Base-by-base conservation (phyloP, 1,284 basidiomycete species). In the Marasmius tenuissimus region DNA sequence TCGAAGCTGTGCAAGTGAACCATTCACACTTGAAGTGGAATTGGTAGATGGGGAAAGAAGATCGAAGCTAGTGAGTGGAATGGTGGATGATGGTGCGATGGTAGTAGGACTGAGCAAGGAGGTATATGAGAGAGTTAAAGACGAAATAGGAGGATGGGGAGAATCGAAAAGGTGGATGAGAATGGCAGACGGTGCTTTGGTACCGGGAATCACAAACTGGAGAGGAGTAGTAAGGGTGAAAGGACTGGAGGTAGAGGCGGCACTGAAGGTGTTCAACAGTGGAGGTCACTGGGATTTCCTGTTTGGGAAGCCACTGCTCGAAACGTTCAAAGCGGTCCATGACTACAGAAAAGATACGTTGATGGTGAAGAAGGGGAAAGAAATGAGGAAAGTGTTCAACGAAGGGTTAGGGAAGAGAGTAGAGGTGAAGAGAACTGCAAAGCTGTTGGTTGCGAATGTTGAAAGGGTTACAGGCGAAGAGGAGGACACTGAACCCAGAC, bases 261-360 rank as follows among this genome's bases (percentile, higher is more conserved):
- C n/a, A n/a, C n/a, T n/a, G n/a, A n/a, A n/a, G n/a, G n/a, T n/a
- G n/a, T n/a, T n/a, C n/a, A n/a, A n/a, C n/a, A n/a, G n/a, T n/a
- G n/a, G n/a, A n/a, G n/a, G n/a, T n/a, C n/a, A n/a, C n/a, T n/a
- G n/a, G n/a, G n/a, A n/a, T n/a, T n/a, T n/a, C n/a, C n/a, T n/a
- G n/a, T n/a, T 76, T 2, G 72, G 73, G 3, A 76, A 76, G 59
- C 71, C 71, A 4, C 60, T 76, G 7, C 66, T 76, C 9, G 57
- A 59, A 22, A 27, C 51, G 0, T 73, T 75, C 33, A 42, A 61
- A 0, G 69, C 65, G 1, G 58, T 67, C 0, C 75, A 76, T 45
- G 63, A 70, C 27, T 76, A 73, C 53, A 48, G 35, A 2, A 55
- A 38, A 4, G 73, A 73, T 54, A 62, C 48, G 0, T 50, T 71